phyloP scores from a whole-genome alignment of 352 stramenopile species.

The Globisporangium alternatum region DNA sequence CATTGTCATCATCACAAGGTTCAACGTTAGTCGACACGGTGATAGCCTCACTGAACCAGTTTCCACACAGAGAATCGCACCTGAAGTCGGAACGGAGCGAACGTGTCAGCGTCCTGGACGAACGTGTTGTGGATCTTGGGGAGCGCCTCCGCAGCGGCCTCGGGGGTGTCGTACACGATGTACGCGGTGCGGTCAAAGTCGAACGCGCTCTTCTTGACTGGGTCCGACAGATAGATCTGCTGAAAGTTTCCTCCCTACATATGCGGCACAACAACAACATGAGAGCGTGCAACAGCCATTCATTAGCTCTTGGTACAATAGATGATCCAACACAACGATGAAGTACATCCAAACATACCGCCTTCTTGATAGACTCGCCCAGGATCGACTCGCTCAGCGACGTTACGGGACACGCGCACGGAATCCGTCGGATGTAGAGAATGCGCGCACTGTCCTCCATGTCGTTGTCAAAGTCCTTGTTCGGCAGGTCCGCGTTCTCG shows the following conservation, averaged over 20 bases:
- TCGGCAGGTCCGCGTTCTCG: slow-evolving; percentile 43
- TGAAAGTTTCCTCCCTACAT: slow-evolving; percentile 66
- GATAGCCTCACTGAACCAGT: neutral
- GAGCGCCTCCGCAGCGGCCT: slow-evolving; percentile 66
- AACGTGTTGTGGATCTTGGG: slow-evolving; percentile 87
- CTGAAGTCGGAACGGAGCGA: slow-evolving; percentile 76
- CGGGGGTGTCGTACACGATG: slow-evolving; percentile 78
- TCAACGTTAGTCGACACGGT: neutral
- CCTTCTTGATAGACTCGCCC: slow-evolving; percentile 80
- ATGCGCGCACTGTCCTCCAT: slow-evolving; percentile 73
- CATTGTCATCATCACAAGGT: neutral
- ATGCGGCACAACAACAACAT: slow-evolving; percentile 6
- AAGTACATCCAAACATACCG: slow-evolving; percentile 35
- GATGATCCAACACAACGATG: neutral
- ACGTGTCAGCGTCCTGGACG: slow-evolving; percentile 72
- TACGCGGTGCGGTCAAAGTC: slow-evolving; percentile 85
- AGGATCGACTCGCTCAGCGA: slow-evolving; percentile 66
- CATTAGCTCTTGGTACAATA: neutral
- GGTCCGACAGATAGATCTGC: slow-evolving; percentile 78
- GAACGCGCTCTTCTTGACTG: slow-evolving; percentile 83
- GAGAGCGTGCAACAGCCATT: neutral
- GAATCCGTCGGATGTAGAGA: slow-evolving; percentile 77
- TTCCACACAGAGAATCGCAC: slow-evolving; percentile 14
- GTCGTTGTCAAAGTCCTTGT: slow-evolving; percentile 71
- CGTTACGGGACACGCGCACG: slow-evolving; percentile 66